Conservation (phyloP, 345 rosid genomes). For the Linum tenue region DNA sequence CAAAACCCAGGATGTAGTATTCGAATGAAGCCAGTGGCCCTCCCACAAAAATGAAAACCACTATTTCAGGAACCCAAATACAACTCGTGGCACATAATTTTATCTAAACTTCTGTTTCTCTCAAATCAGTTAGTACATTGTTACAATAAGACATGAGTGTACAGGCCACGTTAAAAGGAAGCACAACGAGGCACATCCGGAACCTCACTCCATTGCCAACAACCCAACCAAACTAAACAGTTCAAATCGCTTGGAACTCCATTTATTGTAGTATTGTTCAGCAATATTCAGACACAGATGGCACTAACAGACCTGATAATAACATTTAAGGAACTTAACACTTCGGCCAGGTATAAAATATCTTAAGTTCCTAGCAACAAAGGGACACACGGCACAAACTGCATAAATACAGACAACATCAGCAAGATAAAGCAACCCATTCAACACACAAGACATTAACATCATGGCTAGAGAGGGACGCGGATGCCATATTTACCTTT, state of each 20-base stretch:
- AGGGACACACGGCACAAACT: not conserved
- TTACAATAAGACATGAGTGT: too few relatives aligned
- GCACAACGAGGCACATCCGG: not conserved
- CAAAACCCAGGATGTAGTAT: not conserved
- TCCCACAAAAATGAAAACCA: too few relatives aligned
- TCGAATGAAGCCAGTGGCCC: not conserved
- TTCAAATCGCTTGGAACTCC: not conserved
- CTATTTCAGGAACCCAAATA: too few relatives aligned
- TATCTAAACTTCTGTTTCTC: not conserved
- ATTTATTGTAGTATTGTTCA: not conserved
- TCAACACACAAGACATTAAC: not conserved
- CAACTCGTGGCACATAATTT: not conserved
- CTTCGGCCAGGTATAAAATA: not conserved
- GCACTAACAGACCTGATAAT: not conserved
- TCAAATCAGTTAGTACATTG: not conserved
- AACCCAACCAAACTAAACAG: not conserved
- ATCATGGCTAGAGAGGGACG: slow-evolving; percentile 11
- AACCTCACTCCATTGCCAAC: not conserved
- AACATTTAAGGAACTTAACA: not conserved
- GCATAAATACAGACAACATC: not conserved
- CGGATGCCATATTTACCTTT: slow-evolving; percentile 52
- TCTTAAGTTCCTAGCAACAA: not conserved
- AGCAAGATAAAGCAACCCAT: not conserved
- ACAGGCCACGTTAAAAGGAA: not conserved
- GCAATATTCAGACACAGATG: not conserved